Evolutionary conservation across 2,329 filamentous ascomycete genomes (phyloP).

Genomic region (Aspergillus aculeatinus): DNA sequence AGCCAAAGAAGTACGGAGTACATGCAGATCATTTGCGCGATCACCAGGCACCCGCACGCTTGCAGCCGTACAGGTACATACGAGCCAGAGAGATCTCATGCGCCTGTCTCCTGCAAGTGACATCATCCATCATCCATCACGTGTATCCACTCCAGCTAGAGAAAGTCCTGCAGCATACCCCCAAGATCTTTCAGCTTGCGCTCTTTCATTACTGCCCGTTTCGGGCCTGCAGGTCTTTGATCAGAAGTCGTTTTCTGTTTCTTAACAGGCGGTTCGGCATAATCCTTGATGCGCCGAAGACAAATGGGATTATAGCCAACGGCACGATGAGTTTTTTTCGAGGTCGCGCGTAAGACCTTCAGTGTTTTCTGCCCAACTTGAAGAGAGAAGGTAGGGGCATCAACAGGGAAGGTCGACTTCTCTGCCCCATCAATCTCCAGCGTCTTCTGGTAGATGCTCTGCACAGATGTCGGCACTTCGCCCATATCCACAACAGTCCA

Average conservation of each 20-base stretch:
- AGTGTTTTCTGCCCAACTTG: constrained; percentile 20
- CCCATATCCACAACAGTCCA: constrained; percentile 25
- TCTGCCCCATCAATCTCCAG: not conserved
- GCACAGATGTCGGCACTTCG: constrained; percentile 13
- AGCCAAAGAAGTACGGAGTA: not conserved
- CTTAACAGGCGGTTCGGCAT: constrained; percentile 4
- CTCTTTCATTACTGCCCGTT: constrained; percentile 28
- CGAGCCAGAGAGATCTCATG: not conserved
- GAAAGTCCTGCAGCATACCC: constrained; percentile 33
- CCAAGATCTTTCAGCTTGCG: constrained; percentile 27
- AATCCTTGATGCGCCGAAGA: not conserved
- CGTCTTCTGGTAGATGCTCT: constrained; percentile 18
- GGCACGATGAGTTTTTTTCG: not conserved
- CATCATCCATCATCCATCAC: constrained; percentile 1
- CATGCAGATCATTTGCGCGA: not conserved
- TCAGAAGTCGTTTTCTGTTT: constrained; percentile 7
- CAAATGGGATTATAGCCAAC: not conserved
- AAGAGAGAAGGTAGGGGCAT: constrained; percentile 26
- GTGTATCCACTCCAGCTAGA: constrained; percentile 1
- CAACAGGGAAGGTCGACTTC: constrained; percentile 1
- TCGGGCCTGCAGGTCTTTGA: constrained; percentile 3
- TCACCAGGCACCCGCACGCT: not conserved
- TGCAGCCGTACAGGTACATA: not conserved
- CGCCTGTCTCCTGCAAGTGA: constrained; percentile 3
- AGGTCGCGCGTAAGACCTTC: not conserved